phyloP scores from a whole-genome alignment of 1,284 basidiomycete species.

The Melampsora larici-populina region DNA sequence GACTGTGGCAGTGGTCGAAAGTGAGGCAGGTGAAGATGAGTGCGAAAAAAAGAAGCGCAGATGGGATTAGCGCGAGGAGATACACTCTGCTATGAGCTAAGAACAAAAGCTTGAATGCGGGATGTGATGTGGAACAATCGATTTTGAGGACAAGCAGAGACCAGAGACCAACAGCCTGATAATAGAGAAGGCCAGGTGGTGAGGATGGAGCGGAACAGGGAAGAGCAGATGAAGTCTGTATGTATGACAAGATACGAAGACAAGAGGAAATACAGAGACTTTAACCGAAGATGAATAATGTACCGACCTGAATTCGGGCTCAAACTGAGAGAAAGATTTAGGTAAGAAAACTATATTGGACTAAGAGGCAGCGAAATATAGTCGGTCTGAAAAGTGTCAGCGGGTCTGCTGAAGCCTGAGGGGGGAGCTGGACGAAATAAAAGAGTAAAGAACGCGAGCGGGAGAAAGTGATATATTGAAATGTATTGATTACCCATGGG shows the following conservation, averaged over 20 bases:
- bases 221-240: no score
- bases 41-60: background rate
- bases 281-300: background rate
- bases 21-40: background rate
- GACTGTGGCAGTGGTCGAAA: background rate
- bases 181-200: background rate
- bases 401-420: no score
- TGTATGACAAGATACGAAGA: background rate
- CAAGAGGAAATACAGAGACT: background rate
- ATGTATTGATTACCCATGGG: no score
- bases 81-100: background rate
- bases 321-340: background rate
- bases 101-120: background rate
- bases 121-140: background rate
- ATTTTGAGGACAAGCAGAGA: background rate
- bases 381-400: no score
- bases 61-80: background rate
- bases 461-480: no score
- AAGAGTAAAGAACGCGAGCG: no score
- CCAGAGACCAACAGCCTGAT: no score
- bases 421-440: no score
- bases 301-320: slow-evolving; percentile 6
- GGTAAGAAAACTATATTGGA: background rate
- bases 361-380: no score
- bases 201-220: background rate